Conservation (phyloP, 140 eudicot genomes). For the Stevia rebaudiana region DNA sequence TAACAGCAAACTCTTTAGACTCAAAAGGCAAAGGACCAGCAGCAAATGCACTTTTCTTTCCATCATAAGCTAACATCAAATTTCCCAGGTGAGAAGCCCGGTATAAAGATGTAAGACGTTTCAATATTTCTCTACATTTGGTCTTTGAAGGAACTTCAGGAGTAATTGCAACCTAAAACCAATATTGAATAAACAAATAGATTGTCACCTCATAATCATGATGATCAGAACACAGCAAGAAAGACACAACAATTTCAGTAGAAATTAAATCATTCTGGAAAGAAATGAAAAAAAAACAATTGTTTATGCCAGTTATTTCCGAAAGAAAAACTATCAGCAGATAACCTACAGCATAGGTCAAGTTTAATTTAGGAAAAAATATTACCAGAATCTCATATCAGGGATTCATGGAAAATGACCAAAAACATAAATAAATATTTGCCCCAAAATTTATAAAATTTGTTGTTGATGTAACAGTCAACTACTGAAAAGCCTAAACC, state of each 20-base stretch:
- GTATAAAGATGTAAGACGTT: constrained; percentile 19
- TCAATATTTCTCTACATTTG: constrained; percentile 46
- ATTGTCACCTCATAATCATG: neutral
- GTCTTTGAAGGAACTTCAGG: constrained; percentile 63
- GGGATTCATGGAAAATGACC: neutral
- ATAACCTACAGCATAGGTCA: neutral
- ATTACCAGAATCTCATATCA: neutral
- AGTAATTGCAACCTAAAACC: constrained; percentile 46
- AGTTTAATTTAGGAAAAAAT: neutral
- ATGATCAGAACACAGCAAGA: neutral
- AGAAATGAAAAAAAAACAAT: neutral
- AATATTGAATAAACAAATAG: neutral
- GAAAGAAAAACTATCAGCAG: too few relatives aligned
- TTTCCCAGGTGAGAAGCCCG: constrained; percentile 41
- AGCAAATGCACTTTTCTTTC: constrained; percentile 57
- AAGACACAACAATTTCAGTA: neutral
- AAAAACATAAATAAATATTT: neutral
- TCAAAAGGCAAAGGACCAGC: constrained; percentile 62
- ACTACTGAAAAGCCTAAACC: neutral
- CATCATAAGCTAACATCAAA: constrained; percentile 55
- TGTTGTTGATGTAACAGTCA: neutral
- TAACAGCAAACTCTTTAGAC: constrained; percentile 59
- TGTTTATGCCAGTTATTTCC: neutral
- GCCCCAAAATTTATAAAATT: neutral
- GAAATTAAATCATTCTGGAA: neutral